Conservation (phyloP, 768 basidiomycete genomes). For the Lactarius evosmus region DNA sequence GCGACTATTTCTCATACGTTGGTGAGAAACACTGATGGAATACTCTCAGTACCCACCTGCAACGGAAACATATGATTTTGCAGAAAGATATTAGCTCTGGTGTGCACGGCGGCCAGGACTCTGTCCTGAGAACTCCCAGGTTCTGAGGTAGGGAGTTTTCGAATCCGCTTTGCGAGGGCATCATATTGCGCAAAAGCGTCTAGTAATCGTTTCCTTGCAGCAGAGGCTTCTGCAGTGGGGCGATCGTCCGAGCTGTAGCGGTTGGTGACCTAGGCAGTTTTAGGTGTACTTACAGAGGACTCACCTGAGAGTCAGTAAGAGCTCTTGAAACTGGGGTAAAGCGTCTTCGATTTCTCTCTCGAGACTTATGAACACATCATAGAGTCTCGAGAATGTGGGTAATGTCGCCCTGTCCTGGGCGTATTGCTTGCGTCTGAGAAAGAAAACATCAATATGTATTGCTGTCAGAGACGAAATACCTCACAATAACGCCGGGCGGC, state of each 20-base stretch:
- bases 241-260: slow-evolving; percentile 42
- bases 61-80: slow-evolving; percentile 89
- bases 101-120: slow-evolving; percentile 77
- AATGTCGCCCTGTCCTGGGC: slow-evolving; percentile 46
- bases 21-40: background rate
- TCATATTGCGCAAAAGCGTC: slow-evolving; percentile 90
- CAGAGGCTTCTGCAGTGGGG: slow-evolving; percentile 63
- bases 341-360: slow-evolving; percentile 90
- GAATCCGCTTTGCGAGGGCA: slow-evolving; percentile 79
- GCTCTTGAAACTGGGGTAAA: slow-evolving; percentile 86
- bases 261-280: slow-evolving; percentile 34
- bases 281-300: slow-evolving; percentile 26
- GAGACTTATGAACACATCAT: slow-evolving; percentile 62
- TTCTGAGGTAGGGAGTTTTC: slow-evolving; percentile 60
- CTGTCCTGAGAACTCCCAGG: slow-evolving; percentile 74
- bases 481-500: slow-evolving; percentile 75
- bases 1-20: slow-evolving; percentile 33
- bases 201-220: slow-evolving; percentile 75
- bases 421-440: slow-evolving; percentile 72
- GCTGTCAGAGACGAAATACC: slow-evolving; percentile 34
- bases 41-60: slow-evolving; percentile 48
- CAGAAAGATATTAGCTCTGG: slow-evolving; percentile 74
- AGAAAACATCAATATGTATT: background rate
- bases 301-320: slow-evolving; percentile 68
- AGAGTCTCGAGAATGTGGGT: slow-evolving; percentile 16